Base-by-base conservation (phyloP, 768 basidiomycete species). In the Termitomyces heimii region DNA sequence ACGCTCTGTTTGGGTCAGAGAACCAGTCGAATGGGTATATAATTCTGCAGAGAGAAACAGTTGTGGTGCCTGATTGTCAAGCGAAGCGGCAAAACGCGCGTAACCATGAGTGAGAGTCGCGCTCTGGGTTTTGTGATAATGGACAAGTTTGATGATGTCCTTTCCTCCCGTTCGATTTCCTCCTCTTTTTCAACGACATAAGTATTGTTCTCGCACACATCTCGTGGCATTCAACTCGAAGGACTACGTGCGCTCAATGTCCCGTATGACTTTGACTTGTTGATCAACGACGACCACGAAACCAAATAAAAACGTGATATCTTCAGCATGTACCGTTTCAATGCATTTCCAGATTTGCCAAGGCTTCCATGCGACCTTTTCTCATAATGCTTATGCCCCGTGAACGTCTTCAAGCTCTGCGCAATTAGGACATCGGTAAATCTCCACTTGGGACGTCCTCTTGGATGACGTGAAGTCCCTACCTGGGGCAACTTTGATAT, bases 11-110 rank as follows among this genome's bases (percentile, higher is more conserved):
- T 28, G 53, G 28, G 22, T 28, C 35, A n/a, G 34, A 45, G 28
- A 37, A 39, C 52, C 55, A 59, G 55, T 50, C 32, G 44, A 55
- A 14, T 40, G 13, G 58, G 61, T 62, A 62, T 61, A 44, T 54
- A 12, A 22, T 34, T 13, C 24, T 48, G 50, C 35, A 56, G 56
- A 57, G 31, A 45, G 42, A 32, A 45, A 60, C 53, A 51, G 26
- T 24, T 40, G 50, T 32, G 22, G 47, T 39, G 53, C 10, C 57
- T 58, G 57, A 56, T 62, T 57, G 56, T 57, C 61, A 55, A 57
- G 58, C 55, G 52, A 55, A 46, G 22, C 20, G 47, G 47, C 47
- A 48, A 26, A 46, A 48, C 57, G 57, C 51, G 54, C 44, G 53
- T 45, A 49, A n/a, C 50, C 50, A 26, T 54, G 51, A 26, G 31